These are phyloP conservation scores for Paracoccidioides brasiliensis DNA, from an alignment of 2,329 filamentous ascomycete genomes.

Conservation along the genomic window DNA sequence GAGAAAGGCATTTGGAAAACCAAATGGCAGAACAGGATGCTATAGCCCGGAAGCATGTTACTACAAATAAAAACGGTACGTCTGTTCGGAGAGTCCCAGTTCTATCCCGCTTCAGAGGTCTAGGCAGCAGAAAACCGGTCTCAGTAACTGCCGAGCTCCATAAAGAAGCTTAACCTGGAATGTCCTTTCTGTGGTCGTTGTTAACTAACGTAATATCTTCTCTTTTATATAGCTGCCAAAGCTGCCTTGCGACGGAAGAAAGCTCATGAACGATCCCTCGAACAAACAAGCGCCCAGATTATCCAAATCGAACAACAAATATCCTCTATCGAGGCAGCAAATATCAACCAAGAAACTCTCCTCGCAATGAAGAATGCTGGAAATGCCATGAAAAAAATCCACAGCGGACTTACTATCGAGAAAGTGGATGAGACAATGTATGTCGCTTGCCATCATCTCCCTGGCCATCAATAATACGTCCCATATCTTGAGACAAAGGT, in stretches of 20 bases:
- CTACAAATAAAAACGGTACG: conserved; percentile 81
- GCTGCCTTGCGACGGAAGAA: conserved; percentile 88
- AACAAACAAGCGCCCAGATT: conserved; percentile 83
- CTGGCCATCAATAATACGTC: too few species aligned
- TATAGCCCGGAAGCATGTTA: conserved; percentile 77
- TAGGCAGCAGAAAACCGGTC: neutral
- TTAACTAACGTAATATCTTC: conserved; percentile 3
- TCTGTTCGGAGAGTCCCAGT: conserved; percentile 7
- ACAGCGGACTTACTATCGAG: conserved; percentile 78
- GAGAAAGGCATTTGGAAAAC: conserved; percentile 77
- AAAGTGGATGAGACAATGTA: conserved; percentile 95
- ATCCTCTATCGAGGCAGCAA: conserved; percentile 91
- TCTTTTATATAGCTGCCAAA: conserved; percentile 57
- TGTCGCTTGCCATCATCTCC: conserved; percentile 23
- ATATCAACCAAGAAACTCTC: conserved; percentile 96
- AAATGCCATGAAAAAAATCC: conserved; percentile 83
- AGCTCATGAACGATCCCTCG: conserved; percentile 76
- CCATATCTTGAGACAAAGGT: neutral
- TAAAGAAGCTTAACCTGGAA: neutral
- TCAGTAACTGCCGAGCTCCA: neutral
- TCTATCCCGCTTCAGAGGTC: neutral
- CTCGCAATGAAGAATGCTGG: conserved; percentile 86
- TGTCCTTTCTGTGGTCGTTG: neutral
- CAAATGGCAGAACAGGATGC: conserved; percentile 90
- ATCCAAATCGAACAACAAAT: conserved; percentile 89